Percentiles rank a stretch among this genome's conserved stretches.
phyloP scores from a whole-genome alignment of 1,139 yeast species.

The Blastobotrys malaysiensis region DNA sequence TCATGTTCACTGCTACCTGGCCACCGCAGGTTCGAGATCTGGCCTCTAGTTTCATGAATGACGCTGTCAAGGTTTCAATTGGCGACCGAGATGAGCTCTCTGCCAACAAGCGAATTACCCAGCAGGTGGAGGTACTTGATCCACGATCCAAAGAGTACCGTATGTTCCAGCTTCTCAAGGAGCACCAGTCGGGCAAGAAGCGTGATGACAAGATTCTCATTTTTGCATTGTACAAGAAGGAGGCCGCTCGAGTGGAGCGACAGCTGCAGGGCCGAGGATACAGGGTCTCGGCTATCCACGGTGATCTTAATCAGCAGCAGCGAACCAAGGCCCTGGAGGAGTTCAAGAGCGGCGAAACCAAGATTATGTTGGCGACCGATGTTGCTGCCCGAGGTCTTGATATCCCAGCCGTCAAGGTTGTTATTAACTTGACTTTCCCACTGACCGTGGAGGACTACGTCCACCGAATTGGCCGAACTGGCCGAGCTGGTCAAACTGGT shows the following conservation, averaged over 20 bases:
- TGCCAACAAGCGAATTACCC: conserved; percentile 91
- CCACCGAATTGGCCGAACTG: conserved; percentile 97
- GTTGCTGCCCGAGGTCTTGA: conserved; percentile 99
- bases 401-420: conserved; percentile 95
- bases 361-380: conserved; percentile 86
- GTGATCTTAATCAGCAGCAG: conserved; percentile 89
- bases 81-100: conserved; percentile 92
- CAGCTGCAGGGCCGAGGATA: conserved; percentile 68
- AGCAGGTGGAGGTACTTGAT: conserved; percentile 87
- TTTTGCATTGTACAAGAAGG: conserved; percentile 93
- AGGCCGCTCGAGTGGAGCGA: conserved; percentile 86
- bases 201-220: conserved; percentile 73
- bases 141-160: conserved; percentile 77
- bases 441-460: conserved; percentile 97
- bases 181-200: conserved; percentile 64
- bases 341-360: conserved; percentile 76
- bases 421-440: conserved; percentile 94
- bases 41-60: conserved; percentile 74
- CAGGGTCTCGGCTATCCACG: conserved; percentile 88
- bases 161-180: conserved; percentile 61
- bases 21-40: conserved; percentile 89
- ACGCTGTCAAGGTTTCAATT: conserved; percentile 82
- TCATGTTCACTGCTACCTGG: conserved; percentile 90
- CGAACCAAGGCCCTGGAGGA: conserved; percentile 81
- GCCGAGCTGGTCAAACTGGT: conserved; percentile 96